Base-by-base conservation (phyloP, 106 monocot species). In the Gastrodia elata region DNA sequence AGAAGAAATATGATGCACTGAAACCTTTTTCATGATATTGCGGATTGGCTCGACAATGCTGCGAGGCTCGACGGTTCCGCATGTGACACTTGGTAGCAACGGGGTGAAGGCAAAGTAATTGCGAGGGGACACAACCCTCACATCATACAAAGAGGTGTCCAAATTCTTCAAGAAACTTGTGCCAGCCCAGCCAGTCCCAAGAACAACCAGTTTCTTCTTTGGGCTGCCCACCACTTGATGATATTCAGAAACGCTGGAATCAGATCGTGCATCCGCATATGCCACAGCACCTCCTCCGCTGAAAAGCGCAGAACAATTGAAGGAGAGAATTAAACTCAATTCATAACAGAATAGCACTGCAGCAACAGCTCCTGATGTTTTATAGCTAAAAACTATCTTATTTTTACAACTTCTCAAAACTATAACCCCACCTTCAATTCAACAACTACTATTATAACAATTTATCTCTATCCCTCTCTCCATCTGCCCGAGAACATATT, bases 101-200 rank as follows among this genome's bases (percentile, higher is more conserved):
- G 93, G 93, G 20, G 93, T 94, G 74, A 94, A 94, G n/a, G 87
- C 85, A 77, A 94, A 94, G 42, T 94, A 94, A 65, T 94, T 94
- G 13, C 93, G 93, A 73, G 93, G 93, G 18, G 93, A 94, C 33
- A 94, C 64, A 36, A 94, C 85, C 22, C 84, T 90, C 15, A 94
- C 85, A 79, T 94, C 90, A 77, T 90, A 94, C 83, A 78, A 38
- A 34, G 93, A 82, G 30, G 58, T 78, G 74, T 90, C 89, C 64
- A 94, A 27, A 68, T 84, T 85, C 83, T 79, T 94, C 71, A 94
- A 75, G 76, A 94, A 90, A 76, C 81, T 94, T 24, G 93, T 90
- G 6, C 87, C 90, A 39, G 89, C 93, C 93, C 93, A 94, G 32
- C 93, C 93, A 77, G 93, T 90, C 36, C 93, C 93, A 74, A 94